Evolutionary conservation across 352 stramenopile genomes (phyloP), one percentile per base, ranked within the genome.

Genomic region (Pythium inflatum): DNA sequence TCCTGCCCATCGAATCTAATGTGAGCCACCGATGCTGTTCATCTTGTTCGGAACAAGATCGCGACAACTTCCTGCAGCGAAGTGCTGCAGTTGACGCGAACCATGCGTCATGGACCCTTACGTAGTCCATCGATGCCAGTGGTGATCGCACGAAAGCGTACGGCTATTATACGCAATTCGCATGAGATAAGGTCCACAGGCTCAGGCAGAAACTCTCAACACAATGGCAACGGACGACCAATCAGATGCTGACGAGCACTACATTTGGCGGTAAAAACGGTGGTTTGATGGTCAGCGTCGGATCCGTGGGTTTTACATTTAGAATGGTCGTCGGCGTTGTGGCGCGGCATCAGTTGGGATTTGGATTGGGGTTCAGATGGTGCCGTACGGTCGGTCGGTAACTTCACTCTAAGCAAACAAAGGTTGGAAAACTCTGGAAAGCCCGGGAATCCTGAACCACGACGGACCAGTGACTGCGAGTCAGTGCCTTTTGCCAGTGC

Each of bases 291-390:
- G 36, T 43, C 36, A 43, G 36, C 36, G 16, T 43, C 36, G 36
- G 9, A 16, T 43, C 9, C 36, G 36, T 43, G 24, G 16, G 58
- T 57, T 66, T 66, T 56, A 43, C n/a, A 56, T 66, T 28, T 57
- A 43, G 43, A 66, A 57, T 54, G 46, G 6, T 62, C 33, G 54
- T 62, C 54, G 54, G 13, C 18, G 45, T 43, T 41, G 43, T 27
- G 24, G 11, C 43, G 20, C 11, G 24, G 25, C 33, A 33, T 25
- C 38, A 36, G 54, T 62, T 59, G 51, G 5, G 5, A 33, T 34
- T 62, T 62, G 54, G 14, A 20, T 50, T 3, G 54, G 22, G 16
- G 34, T 49, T 66, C 33, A 43, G 28, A 48, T 45, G n/a, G 24
- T 4, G 6, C 18, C 9, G 5, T 31, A 25, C 58, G 58, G 58